Conservation (phyloP, 1,284 basidiomycete species). For the Ceratorhiza oryzae-sativae region DNA sequence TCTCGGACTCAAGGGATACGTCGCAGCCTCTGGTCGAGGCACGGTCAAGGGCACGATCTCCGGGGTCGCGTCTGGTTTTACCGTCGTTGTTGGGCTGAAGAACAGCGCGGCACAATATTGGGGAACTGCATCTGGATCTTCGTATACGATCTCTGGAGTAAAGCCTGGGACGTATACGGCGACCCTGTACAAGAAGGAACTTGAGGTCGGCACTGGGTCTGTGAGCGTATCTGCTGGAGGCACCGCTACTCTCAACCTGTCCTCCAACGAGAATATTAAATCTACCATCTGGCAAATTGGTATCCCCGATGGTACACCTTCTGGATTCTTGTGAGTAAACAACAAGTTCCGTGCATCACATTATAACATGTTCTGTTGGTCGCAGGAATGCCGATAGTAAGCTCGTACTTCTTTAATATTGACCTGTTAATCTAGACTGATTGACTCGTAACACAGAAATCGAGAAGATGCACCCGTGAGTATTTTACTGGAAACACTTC, state of each 20-base stretch:
- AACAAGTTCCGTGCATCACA: background rate
- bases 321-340: constrained; percentile 52
- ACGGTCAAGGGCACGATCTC: constrained; percentile 57
- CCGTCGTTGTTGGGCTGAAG: constrained; percentile 53
- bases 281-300: constrained; percentile 57
- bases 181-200: constrained; percentile 56
- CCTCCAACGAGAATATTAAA: constrained; percentile 26
- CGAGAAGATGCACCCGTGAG: constrained; percentile 37
- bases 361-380: background rate
- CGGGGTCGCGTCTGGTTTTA: constrained; percentile 54
- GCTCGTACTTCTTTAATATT: too few relatives aligned
- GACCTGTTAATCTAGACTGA: background rate
- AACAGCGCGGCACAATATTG: constrained; percentile 59
- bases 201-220: constrained; percentile 55
- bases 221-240: constrained; percentile 56
- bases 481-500: background rate
- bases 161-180: constrained; percentile 59
- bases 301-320: constrained; percentile 58
- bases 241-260: constrained; percentile 46
- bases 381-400: constrained; percentile 33
- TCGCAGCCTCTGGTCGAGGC: constrained; percentile 56
- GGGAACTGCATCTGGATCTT: constrained; percentile 52
- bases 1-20: constrained; percentile 57
- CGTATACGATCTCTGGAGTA: constrained; percentile 57
- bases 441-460: constrained; percentile 1